These are phyloP conservation scores for Talaromyces rugulosus DNA, from an alignment of 2,329 filamentous ascomycete genomes.

Conservation along the genomic window DNA sequence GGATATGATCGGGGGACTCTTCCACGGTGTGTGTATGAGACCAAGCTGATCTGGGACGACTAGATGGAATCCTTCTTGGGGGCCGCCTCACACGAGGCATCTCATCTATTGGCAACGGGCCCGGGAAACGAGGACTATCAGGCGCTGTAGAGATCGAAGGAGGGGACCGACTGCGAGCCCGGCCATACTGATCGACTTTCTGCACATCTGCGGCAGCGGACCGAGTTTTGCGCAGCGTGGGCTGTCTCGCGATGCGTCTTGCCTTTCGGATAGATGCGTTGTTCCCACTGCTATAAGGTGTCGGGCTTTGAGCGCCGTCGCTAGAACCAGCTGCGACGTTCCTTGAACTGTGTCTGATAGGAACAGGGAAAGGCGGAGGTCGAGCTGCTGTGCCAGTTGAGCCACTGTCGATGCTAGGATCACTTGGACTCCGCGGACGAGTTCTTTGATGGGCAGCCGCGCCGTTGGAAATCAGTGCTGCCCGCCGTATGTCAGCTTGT, in stretches of 20 bases:
- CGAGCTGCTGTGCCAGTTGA: constrained; percentile 26
- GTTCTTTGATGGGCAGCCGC: constrained; percentile 65
- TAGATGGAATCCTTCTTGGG: constrained; percentile 18
- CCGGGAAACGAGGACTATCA: constrained; percentile 65
- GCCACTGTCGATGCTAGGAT: constrained; percentile 39
- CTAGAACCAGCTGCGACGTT: constrained; percentile 64
- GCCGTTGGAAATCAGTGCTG: constrained; percentile 75
- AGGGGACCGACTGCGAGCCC: constrained; percentile 35
- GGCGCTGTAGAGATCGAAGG: constrained; percentile 46
- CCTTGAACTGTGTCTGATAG: constrained; percentile 80
- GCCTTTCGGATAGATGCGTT: constrained; percentile 53
- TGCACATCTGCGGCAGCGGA: constrained; percentile 76
- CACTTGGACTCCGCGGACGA: constrained; percentile 51
- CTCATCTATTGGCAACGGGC: constrained; percentile 66
- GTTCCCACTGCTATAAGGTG: constrained; percentile 53
- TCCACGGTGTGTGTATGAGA: constrained; percentile 26
- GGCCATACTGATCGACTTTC: constrained; percentile 44
- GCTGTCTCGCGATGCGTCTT: constrained; percentile 54
- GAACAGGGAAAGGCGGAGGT: constrained; percentile 83
- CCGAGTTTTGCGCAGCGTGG: constrained; percentile 71
- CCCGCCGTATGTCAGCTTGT: constrained; percentile 66
- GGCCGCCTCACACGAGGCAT: constrained; percentile 50
- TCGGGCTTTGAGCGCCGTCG: constrained; percentile 76
- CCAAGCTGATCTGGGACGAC: constrained; percentile 22
- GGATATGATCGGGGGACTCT: constrained; percentile 56